phyloP scores from a whole-genome alignment of 73 alveolate genomes.

The Effrenium voratum region DNA sequence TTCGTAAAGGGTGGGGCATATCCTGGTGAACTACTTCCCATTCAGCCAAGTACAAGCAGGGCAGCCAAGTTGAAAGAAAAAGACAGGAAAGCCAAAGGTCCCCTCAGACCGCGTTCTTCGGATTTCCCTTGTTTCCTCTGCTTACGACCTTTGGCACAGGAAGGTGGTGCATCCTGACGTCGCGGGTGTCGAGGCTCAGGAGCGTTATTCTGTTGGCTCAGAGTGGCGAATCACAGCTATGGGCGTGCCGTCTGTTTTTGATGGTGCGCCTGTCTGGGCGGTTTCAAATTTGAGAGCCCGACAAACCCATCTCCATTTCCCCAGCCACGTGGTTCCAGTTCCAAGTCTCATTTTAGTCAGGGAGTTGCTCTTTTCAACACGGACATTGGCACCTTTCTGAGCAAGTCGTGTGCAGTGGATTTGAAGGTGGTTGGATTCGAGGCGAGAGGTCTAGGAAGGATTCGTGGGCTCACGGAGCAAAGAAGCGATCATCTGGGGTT shows the following conservation, averaged over 20 bases:
- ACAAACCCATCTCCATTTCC: background rate
- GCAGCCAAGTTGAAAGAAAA: no score
- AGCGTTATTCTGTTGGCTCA: background rate
- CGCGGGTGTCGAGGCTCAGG: constrained; percentile 83
- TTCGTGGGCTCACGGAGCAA: no score
- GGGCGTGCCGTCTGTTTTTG: background rate
- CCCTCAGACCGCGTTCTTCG: no score
- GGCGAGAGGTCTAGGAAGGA: no score
- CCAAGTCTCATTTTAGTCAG: background rate
- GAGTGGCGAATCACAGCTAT: background rate
- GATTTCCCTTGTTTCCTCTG: background rate
- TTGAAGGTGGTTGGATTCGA: no score
- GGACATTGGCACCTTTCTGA: background rate
- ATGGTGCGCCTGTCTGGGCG: background rate
- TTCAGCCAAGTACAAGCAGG: no score
- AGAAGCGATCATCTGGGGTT: no score
- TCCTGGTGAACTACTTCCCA: no score
- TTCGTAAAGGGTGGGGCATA: no score
- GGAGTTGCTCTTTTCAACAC: background rate
- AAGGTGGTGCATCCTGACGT: constrained; percentile 85
- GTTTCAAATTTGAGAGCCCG: background rate
- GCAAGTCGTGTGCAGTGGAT: no score
- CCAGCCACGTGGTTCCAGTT: background rate
- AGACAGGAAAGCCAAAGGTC: no score
- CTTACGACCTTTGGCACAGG: background rate